phyloP scores from a whole-genome alignment of 352 stramenopile species.

The Globisporangium canariense region DNA sequence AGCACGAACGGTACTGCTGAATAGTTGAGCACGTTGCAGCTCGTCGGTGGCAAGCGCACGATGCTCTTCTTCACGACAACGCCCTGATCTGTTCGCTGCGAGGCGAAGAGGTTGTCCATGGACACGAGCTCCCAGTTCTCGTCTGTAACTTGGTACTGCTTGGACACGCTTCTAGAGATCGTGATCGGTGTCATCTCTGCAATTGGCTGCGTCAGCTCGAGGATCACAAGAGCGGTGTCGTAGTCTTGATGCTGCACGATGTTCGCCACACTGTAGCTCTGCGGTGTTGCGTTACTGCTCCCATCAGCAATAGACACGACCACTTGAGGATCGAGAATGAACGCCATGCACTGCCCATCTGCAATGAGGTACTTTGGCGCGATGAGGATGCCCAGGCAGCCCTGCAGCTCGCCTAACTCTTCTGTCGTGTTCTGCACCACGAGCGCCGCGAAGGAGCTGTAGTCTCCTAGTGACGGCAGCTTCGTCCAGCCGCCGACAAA shows the following conservation, averaged over 20 bases:
- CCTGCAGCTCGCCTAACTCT: constrained; percentile 7
- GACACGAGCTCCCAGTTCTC: constrained; percentile 10
- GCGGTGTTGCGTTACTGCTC: not conserved
- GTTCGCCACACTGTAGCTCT: constrained; percentile 1
- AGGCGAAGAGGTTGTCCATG: constrained; percentile 14
- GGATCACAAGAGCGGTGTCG: not conserved
- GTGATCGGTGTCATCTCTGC: constrained; percentile 7
- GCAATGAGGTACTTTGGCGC: constrained; percentile 10
- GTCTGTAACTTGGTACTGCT: constrained; percentile 8
- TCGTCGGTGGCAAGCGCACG: constrained; percentile 9
- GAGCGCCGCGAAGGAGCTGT: constrained; percentile 9
- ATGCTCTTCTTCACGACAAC: constrained; percentile 3
- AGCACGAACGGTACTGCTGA: not conserved
- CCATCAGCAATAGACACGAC: not conserved
- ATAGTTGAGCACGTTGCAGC: not conserved
- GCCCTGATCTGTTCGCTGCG: not conserved
- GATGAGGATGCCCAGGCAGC: constrained; percentile 10
- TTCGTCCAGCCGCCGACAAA: constrained; percentile 1
- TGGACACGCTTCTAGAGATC: constrained; percentile 7
- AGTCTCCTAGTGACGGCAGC: constrained; percentile 9
- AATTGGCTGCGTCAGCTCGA: constrained; percentile 1
- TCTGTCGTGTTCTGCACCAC: constrained; percentile 11
- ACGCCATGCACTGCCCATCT: not conserved
- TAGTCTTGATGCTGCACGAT: constrained; percentile 8
- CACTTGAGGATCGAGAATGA: not conserved